Conservation (phyloP, 2,329 filamentous ascomycete genomes). For the Monosporascus sp. region DNA sequence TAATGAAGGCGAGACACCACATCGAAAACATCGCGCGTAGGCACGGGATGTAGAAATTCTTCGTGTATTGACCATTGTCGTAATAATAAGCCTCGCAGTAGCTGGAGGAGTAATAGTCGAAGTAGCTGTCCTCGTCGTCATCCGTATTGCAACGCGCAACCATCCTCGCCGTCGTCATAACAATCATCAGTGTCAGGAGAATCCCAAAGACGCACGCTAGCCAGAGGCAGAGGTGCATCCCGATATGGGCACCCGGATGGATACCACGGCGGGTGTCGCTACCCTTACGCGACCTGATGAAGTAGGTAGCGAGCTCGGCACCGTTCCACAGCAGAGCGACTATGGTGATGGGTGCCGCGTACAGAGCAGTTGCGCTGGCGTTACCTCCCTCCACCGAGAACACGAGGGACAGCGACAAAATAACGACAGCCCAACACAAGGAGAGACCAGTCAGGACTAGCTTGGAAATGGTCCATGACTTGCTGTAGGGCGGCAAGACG, state of each 20-base stretch:
- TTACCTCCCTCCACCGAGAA: conserved; percentile 9
- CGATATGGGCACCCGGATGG: conserved; percentile 26
- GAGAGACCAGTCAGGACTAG: conserved; percentile 17
- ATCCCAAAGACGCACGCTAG: conserved; percentile 18
- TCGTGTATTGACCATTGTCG: conserved; percentile 1
- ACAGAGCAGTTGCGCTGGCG: conserved; percentile 5
- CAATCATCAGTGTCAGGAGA: conserved; percentile 10
- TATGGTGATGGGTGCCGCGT: conserved; percentile 16
- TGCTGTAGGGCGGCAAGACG: conserved; percentile 15
- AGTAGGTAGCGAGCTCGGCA: conserved; percentile 24
- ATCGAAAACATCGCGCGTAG: conserved; percentile 60
- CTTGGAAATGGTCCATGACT: conserved; percentile 16
- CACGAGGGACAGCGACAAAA: conserved; percentile 17
- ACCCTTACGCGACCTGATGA: conserved; percentile 14
- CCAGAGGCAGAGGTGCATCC: conserved; percentile 22
- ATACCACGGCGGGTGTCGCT: conserved; percentile 19
- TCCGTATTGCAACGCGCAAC: conserved; percentile 2
- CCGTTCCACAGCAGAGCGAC: conserved; percentile 22
- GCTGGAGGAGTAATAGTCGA: neutral
- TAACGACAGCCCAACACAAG: conserved; percentile 15
- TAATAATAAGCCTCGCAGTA: conserved; percentile 13
- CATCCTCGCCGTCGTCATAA: neutral
- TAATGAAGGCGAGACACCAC: conserved; percentile 66
- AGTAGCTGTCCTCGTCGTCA: conserved; percentile 2
- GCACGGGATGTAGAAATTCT: conserved; percentile 24